phyloP scores from a whole-genome alignment of 192 early-diverging fungal genomes.

The Podila verticillata region DNA sequence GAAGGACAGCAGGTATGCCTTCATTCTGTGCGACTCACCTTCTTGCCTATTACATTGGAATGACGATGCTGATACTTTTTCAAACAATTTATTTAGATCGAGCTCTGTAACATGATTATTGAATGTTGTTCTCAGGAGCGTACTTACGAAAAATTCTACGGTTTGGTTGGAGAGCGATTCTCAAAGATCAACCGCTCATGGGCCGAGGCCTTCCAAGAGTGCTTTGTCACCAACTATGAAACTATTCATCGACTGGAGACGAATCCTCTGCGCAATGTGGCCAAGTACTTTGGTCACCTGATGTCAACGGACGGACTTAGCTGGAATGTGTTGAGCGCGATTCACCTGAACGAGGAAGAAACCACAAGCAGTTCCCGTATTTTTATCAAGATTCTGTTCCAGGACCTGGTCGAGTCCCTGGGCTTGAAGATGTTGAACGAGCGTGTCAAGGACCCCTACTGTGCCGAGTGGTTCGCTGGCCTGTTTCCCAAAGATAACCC shows the following conservation, averaged over 20 bases:
- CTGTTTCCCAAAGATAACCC: conserved; percentile 93
- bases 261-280: conserved; percentile 92
- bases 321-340: conserved; percentile 82
- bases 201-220: conserved; percentile 79
- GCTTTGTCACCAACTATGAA: conserved; percentile 87
- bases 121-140: conserved; percentile 97
- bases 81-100: conserved; percentile 60
- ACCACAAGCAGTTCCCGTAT: conserved; percentile 97
- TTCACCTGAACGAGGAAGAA: conserved; percentile 92
- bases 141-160: conserved; percentile 94
- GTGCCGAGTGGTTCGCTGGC: conserved; percentile 81
- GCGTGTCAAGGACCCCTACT: conserved; percentile 71
- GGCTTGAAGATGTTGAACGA: conserved; percentile 84
- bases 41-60: not conserved
- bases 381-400: conserved; percentile 95
- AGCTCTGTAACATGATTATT: conserved; percentile 96
- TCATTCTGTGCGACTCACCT: not conserved
- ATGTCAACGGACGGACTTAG: conserved; percentile 84
- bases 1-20: conserved; percentile 78
- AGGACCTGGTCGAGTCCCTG: conserved; percentile 85
- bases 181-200: conserved; percentile 85
- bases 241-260: conserved; percentile 95
- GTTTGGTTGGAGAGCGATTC: conserved; percentile 93
- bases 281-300: conserved; percentile 90
- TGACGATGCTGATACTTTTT: no score